Evolutionary conservation across 106 monocot genomes (phyloP), one percentile per base, ranked within the genome.

Genomic region (Apostasia shenzhenica): DNA sequence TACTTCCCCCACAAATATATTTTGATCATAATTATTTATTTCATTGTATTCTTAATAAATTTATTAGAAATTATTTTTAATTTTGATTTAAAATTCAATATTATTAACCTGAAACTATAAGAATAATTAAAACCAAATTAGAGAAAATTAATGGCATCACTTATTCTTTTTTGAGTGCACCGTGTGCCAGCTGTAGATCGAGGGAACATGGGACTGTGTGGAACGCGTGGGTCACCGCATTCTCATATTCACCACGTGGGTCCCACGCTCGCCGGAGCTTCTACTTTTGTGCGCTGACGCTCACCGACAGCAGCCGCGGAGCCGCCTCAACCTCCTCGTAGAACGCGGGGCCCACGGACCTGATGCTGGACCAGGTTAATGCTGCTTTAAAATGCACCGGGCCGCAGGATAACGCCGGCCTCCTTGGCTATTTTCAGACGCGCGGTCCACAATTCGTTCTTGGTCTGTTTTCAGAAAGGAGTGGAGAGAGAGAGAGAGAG

Each of bases 181-280:
- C 26, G 26, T 26, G 14, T 56, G 55, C 55, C 55, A 56, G 55
- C 12, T 56, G 14, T 56, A 13, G 14, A 14, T 13, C 55, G 14
- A 56, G 4, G 55, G 1, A 14, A 56, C 55, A 8, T 14, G 13
- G n/a, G 55, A 56, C 26, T 56, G 55, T 14, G 55, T 14, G 55
- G 55, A 56, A 56, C 55, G 55, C 55, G 55, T 56, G 55, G 55
- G 55, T 56, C 55, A 56, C 55, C 55, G 2, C 55, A 56, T 56
- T 56, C 55, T 56, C 55, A 56, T 2, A 14, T 56, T 56, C 5
- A 14, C 55, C 55, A 56, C 26, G 55, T 56, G 55, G 55, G 55
- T 14, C 55, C 55, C 26, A 56, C 14, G 14, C 3, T 14, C 13
- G 5, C 6, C 14, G 14, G 14, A 56, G 55, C 55, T 14, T 5